Percentiles rank a stretch among this genome's conserved stretches.
phyloP scores from a whole-genome alignment of 2,329 filamentous ascomycete species.

The Aspergillus piperis region DNA sequence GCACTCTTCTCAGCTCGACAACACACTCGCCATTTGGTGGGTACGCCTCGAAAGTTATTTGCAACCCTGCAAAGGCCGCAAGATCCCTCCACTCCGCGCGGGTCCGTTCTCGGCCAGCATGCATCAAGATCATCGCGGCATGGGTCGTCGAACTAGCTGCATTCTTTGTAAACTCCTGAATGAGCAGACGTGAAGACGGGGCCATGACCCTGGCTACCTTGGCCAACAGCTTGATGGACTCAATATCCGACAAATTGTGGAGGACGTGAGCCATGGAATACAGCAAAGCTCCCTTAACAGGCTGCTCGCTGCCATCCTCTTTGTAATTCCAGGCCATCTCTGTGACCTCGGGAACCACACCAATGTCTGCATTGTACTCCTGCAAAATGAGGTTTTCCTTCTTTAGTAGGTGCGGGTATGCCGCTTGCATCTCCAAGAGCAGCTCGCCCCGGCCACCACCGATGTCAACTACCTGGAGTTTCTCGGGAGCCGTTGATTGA shows the following conservation, averaged over 20 bases:
- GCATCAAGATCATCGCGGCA: slow-evolving; percentile 41
- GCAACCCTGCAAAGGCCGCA: slow-evolving; percentile 34
- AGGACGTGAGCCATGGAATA: slow-evolving; percentile 41
- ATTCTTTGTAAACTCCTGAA: slow-evolving; percentile 42
- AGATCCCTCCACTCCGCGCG: slow-evolving; percentile 38
- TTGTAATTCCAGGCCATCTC: slow-evolving; percentile 42
- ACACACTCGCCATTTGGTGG: slow-evolving; percentile 35
- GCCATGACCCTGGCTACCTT: slow-evolving; percentile 40
- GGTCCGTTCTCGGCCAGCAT: slow-evolving; percentile 38
- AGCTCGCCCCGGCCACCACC: slow-evolving; percentile 41
- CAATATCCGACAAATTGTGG: slow-evolving; percentile 41
- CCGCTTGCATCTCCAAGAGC: slow-evolving; percentile 39
- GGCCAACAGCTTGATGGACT: slow-evolving; percentile 38
- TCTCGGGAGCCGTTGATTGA: slow-evolving; percentile 13
- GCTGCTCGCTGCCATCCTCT: slow-evolving; percentile 32
- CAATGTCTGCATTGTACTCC: slow-evolving; percentile 38
- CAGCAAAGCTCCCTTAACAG: slow-evolving; percentile 34
- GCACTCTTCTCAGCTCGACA: slow-evolving; percentile 36
- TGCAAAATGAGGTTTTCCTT: slow-evolving; percentile 36
- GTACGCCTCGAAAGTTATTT: slow-evolving; percentile 40
- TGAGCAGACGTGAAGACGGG: slow-evolving; percentile 35
- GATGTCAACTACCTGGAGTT: slow-evolving; percentile 38
- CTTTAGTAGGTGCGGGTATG: slow-evolving; percentile 30
- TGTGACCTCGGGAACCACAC: slow-evolving; percentile 28
- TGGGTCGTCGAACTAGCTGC: slow-evolving; percentile 38